Evolutionary conservation across 352 stramenopile genomes (phyloP).

Genomic region (Globisporangium alternatum): DNA sequence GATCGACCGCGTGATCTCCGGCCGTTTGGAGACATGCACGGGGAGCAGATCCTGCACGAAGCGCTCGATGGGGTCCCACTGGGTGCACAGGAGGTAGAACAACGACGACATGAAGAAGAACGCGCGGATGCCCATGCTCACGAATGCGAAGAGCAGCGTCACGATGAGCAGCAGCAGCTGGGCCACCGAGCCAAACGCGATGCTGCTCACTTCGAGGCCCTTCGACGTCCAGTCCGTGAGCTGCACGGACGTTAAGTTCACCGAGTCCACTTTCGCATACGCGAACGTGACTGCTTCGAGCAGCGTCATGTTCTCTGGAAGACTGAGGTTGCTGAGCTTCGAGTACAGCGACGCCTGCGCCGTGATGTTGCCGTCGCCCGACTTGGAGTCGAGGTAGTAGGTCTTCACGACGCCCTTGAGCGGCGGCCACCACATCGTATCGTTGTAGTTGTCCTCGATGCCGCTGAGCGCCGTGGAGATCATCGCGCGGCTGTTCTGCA

Average conservation of each 20-base stretch:
- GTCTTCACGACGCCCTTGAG: constrained; percentile 80
- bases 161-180: constrained; percentile 75
- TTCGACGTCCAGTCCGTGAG: constrained; percentile 86
- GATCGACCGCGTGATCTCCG: constrained; percentile 65
- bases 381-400: constrained; percentile 77
- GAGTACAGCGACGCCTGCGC: constrained; percentile 46
- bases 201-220: constrained; percentile 77
- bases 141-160: constrained; percentile 81
- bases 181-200: constrained; percentile 79
- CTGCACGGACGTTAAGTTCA: constrained; percentile 83
- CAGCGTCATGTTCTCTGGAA: constrained; percentile 84
- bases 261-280: constrained; percentile 82
- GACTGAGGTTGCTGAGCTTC: constrained; percentile 29
- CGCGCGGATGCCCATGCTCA: constrained; percentile 79
- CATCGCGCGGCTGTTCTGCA: constrained; percentile 80
- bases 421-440: constrained; percentile 88
- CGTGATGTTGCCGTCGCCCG: constrained; percentile 50
- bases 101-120: constrained; percentile 89
- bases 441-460: constrained; percentile 86
- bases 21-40: constrained; percentile 69
- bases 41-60: constrained; percentile 79
- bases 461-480: constrained; percentile 71
- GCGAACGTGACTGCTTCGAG: constrained; percentile 68
- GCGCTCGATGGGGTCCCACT: constrained; percentile 85
- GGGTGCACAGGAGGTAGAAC: constrained; percentile 84